Conservation (phyloP, 139 green algal genomes). For the Haematococcus sp. region DNA sequence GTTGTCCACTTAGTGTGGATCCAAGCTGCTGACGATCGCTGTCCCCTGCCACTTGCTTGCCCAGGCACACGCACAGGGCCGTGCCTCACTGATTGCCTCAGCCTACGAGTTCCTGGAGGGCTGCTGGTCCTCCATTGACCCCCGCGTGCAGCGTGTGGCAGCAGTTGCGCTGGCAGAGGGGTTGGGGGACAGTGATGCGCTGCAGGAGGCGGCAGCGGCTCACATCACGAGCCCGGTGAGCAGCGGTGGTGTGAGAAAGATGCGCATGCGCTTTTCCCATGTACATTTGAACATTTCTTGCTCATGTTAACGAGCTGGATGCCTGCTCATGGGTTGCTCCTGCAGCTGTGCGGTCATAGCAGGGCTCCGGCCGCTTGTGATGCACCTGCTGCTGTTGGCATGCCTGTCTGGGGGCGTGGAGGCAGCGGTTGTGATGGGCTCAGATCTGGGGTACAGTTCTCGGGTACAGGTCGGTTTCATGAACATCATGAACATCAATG, state of each 20-base stretch:
- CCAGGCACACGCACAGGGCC: background rate
- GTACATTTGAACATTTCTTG: too few species aligned
- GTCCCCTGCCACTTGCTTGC: background rate
- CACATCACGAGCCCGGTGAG: background rate
- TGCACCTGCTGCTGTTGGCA: background rate
- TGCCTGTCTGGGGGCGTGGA: background rate
- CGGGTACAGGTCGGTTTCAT: too few species aligned
- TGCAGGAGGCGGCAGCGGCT: background rate
- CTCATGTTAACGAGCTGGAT: too few species aligned
- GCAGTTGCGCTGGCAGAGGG: background rate
- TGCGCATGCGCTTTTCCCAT: background rate
- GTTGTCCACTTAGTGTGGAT: too few species aligned
- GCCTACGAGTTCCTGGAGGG: conserved; percentile 1
- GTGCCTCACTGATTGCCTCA: background rate
- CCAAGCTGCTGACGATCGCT: too few species aligned
- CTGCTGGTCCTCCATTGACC: background rate
- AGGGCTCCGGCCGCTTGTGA: too few species aligned
- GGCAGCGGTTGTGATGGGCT: background rate
- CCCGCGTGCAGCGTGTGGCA: background rate
- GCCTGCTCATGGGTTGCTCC: too few species aligned
- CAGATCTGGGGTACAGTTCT: too few species aligned
- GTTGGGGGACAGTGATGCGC: background rate
- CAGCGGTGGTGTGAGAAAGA: background rate
- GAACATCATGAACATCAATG: too few species aligned
- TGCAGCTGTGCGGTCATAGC: too few species aligned